Conservation (phyloP, 2,329 filamentous ascomycete species). For the Cryphonectria japonica region DNA sequence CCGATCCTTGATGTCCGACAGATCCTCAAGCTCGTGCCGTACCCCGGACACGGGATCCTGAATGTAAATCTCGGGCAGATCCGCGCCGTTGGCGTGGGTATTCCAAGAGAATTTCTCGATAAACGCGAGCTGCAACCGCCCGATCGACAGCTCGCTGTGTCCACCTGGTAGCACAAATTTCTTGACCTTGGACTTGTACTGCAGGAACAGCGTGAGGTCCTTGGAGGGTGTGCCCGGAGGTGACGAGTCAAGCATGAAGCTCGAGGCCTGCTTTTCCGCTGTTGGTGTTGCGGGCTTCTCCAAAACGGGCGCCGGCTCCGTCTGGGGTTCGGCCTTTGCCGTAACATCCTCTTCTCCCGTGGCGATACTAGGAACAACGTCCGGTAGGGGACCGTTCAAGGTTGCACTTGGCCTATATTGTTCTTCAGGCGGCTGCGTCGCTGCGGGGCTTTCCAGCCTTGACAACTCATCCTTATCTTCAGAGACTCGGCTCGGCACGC, state of each 20-base stretch:
- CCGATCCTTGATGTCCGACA: constrained; percentile 90
- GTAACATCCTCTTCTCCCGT: constrained; percentile 38
- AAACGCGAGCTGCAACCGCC: constrained; percentile 88
- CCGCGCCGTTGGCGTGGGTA: constrained; percentile 88
- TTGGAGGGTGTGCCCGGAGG: constrained; percentile 73
- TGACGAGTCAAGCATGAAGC: constrained; percentile 64
- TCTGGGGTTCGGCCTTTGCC: constrained; percentile 31
- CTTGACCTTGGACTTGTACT: constrained; percentile 97
- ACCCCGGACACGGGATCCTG: constrained; percentile 95
- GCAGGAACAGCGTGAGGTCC: constrained; percentile 89
- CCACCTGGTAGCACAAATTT: constrained; percentile 91
- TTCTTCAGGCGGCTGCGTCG: constrained; percentile 66
- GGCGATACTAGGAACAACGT: constrained; percentile 47
- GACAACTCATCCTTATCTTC: constrained; percentile 55
- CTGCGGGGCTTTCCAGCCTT: constrained; percentile 48
- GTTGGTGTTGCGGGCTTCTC: constrained; percentile 36
- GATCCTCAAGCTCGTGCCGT: constrained; percentile 93
- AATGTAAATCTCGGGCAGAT: constrained; percentile 96
- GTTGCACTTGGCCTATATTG: constrained; percentile 64
- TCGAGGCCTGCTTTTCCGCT: constrained; percentile 54
- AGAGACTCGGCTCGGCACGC: constrained; percentile 62
- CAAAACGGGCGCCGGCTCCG: constrained; percentile 23
- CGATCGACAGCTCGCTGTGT: constrained; percentile 81
- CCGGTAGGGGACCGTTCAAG: constrained; percentile 59
- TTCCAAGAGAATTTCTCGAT: constrained; percentile 99